Evolutionary conservation across 2,329 filamentous ascomycete species (phyloP), one percentile per base, ranked within the genome.

Genomic region (Fusarium denticulatum): DNA sequence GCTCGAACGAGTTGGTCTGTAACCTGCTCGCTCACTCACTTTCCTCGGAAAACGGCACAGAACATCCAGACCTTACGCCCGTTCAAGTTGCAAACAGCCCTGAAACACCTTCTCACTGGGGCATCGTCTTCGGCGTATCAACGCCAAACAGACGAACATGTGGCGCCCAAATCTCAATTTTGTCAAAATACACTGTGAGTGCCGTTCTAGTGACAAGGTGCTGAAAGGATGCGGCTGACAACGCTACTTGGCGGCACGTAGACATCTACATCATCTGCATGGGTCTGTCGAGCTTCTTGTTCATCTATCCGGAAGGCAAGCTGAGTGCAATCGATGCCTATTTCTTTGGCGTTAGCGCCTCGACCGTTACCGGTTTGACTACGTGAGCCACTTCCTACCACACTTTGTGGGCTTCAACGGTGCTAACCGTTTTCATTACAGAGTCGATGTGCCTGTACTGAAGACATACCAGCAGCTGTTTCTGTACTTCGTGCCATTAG

Each of bases 361-460:
- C 84, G 2, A 88, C 86, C 10, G 85, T 86, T 71, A 87, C 86
- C 1, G 87, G 87, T 0, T 76, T 88, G 30, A 88, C 87, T 69
- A 83, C 85, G 85, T 88, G 66, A 53, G 83, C 79, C 40, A 40
- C 49, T 37, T 36, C 28, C 37, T 16, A 16, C 15, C 20, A 53
- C 26, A 34, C 39, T 60, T 58, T 32, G 36, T 34, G 22, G 20
- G 37, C 16, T 32, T 22, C n/a, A 46, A n/a, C 4, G 42, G 15
- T 36, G 46, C 68, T 76, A 70, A 76, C 52, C 26, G 36, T 47
- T 24, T 16, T 22, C 15, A 49, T 28, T 36, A 10, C 28, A 88
- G 86, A 20, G 75, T 88, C 45, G 86, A 89, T 72, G 76, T 88
- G 55, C 88, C 87, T 50, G 77, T 80, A 3, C 75, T 89, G 22